Evolutionary conservation across 441 rosid species (phyloP).

Genomic region (Euphorbia celastroides): DNA sequence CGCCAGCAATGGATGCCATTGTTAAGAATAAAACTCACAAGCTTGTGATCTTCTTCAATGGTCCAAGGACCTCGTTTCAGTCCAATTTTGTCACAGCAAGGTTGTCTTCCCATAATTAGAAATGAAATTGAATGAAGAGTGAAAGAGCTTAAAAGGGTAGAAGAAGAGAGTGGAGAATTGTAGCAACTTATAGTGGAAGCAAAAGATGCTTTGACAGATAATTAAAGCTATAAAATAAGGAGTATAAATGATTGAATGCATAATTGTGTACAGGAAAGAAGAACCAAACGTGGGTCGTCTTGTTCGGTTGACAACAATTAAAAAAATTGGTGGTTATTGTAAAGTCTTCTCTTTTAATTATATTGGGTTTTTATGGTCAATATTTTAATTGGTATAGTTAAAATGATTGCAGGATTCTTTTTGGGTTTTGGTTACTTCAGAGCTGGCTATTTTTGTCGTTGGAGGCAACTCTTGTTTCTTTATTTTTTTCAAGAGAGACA

Average conservation of each 20-base stretch:
- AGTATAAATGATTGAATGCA: conserved; percentile 29
- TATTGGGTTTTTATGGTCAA: too few relatives aligned
- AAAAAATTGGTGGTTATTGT: not conserved
- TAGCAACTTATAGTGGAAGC: conserved; percentile 13
- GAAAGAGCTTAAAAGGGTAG: not conserved
- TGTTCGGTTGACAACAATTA: conserved; percentile 30
- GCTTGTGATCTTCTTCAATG: conserved; percentile 87
- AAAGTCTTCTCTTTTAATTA: conserved; percentile 19
- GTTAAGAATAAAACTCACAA: conserved; percentile 63
- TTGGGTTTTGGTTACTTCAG: conserved; percentile 20
- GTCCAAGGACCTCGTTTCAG: conserved; percentile 95
- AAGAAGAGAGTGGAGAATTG: conserved; percentile 1
- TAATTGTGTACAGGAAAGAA: conserved; percentile 3
- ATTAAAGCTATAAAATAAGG: conserved; percentile 20
- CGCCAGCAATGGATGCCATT: conserved; percentile 97
- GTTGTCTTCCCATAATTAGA: conserved; percentile 70
- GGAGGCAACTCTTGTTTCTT: conserved; percentile 27
- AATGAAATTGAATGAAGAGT: not conserved
- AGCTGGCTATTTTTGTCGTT: conserved; percentile 49
- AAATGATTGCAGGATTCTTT: conserved; percentile 21
- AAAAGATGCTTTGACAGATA: conserved; percentile 42
- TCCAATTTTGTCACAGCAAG: conserved; percentile 91
- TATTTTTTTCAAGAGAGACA: not conserved
- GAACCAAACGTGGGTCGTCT: conserved; percentile 37
- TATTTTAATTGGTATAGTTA: not conserved